Conservation (phyloP, 257 asterid species). For the Catharanthus roseus region DNA sequence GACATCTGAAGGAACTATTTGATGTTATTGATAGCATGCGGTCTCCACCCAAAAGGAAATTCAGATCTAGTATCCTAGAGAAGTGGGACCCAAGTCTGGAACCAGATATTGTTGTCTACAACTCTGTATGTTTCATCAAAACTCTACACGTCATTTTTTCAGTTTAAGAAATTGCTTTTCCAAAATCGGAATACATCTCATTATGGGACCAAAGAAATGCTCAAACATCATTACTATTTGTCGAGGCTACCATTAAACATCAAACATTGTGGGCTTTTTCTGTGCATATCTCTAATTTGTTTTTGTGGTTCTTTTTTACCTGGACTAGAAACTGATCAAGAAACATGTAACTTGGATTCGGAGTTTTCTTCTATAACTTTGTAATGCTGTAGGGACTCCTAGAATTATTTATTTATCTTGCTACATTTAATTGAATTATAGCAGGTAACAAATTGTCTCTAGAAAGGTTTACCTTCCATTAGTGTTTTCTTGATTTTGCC, state of each 20-base stretch:
- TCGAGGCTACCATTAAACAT: background rate
- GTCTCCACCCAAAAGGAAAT: constrained; percentile 81
- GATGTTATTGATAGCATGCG: constrained; percentile 86
- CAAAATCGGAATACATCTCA: too few relatives aligned
- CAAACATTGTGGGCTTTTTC: background rate
- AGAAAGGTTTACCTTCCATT: background rate
- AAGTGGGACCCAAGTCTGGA: constrained; percentile 93
- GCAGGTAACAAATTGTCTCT: background rate
- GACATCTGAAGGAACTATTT: constrained; percentile 86
- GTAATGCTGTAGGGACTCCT: background rate
- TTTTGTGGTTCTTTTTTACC: background rate
- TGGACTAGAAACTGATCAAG: background rate
- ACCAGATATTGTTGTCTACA: constrained; percentile 74
- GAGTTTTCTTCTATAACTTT: background rate
- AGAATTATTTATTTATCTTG: background rate
- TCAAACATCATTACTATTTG: background rate
- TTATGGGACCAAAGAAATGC: background rate
- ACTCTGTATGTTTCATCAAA: constrained; percentile 56
- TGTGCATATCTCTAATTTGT: background rate
- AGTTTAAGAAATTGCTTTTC: background rate
- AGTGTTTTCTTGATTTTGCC: too few relatives aligned
- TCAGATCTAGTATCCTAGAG: constrained; percentile 56
- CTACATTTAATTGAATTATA: background rate
- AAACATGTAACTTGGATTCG: background rate
- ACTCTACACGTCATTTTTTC: background rate